Evolutionary conservation across 306 rosid species (phyloP), one percentile per base, ranked within the genome.

Genomic region (Cyclanthera cordifolia): DNA sequence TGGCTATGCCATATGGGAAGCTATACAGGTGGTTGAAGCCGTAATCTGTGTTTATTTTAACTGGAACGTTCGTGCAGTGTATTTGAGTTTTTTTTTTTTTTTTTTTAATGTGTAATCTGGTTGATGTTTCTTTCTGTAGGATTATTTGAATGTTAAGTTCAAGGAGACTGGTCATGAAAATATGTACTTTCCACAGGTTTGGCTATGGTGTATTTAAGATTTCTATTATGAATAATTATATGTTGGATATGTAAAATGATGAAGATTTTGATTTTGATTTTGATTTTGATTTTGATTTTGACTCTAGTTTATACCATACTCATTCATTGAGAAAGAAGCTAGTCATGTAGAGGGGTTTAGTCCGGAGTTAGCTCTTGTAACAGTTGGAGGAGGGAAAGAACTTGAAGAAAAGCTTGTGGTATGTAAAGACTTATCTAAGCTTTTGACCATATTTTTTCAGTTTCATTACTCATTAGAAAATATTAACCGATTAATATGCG

Each of bases 391-490:
- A 71, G 98, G 98, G 79, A 87, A 93, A 80, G 96, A 93, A 75
- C 95, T 93, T 73, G 99, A 93, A 83, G 99, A 93, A 79, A 93
- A 90, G 54, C 96, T 93, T 72, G 99, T 86, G 91, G 98, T 93
- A 78, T 30, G 81, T 70, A 57, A 57, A 37, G 73, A 47, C 66
- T 21, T 71, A 69, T 71, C 72, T 43, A 27, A 56, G 16, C 37
- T 6, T 37, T 39, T 65, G 17, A 13, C 27, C 17, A n/a, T n/a
- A n/a, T 34, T 6, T 21, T 67, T 76, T 39, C 17, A 15, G 32
- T 4, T 5, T 57, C 25, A n/a, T 34, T 52, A 3, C 27, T 45
- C 16, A 49, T 48, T 53, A 3, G 59, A 67, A 16, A 34, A 27
- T 27, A 4, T 53, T 56, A 15, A 48, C 45, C 4, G 17, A 12